Evolutionary conservation across 1,139 yeast species (phyloP).

Genomic region (Magnusiomyces suaveolens): DNA sequence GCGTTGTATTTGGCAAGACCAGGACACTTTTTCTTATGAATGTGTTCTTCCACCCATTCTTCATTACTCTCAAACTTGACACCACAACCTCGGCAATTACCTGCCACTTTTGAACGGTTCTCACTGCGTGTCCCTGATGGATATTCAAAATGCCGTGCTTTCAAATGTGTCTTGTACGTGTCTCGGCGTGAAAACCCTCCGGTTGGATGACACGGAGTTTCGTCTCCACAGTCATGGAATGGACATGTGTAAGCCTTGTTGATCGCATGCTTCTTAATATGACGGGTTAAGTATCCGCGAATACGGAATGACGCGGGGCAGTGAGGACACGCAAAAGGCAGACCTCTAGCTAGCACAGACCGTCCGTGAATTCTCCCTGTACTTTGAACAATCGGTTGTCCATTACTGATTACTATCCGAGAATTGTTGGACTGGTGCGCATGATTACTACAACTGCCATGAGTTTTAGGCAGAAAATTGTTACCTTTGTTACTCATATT

Average conservation of each 20-base stretch:
- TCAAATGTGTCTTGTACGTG: conserved; percentile 88
- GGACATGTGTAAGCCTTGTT: conserved; percentile 89
- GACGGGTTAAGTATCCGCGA: conserved; percentile 87
- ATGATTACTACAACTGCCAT: no score
- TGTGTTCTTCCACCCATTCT: conserved; percentile 83
- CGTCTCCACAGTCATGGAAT: conserved; percentile 40
- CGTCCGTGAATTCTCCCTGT: neutral
- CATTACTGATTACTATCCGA: neutral
- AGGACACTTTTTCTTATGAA: conserved; percentile 70
- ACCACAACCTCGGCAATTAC: conserved; percentile 78
- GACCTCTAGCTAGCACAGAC: neutral
- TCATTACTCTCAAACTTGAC: conserved; percentile 65
- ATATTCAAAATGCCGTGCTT: conserved; percentile 81
- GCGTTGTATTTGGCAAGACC: no score
- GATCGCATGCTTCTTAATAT: conserved; percentile 78
- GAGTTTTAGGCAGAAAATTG: no score
- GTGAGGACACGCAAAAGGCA: conserved; percentile 41
- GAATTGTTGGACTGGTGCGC: no score
- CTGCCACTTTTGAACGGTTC: conserved; percentile 57
- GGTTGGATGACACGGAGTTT: conserved; percentile 60
- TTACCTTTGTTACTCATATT: no score
- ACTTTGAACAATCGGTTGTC: neutral
- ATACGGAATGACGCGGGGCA: conserved; percentile 76
- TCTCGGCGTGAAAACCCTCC: conserved; percentile 96
- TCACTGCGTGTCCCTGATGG: conserved; percentile 77